These are phyloP conservation scores for Vitis hybrid DNA, from an alignment of 177 flowering plant species.

Conservation along the genomic window DNA sequence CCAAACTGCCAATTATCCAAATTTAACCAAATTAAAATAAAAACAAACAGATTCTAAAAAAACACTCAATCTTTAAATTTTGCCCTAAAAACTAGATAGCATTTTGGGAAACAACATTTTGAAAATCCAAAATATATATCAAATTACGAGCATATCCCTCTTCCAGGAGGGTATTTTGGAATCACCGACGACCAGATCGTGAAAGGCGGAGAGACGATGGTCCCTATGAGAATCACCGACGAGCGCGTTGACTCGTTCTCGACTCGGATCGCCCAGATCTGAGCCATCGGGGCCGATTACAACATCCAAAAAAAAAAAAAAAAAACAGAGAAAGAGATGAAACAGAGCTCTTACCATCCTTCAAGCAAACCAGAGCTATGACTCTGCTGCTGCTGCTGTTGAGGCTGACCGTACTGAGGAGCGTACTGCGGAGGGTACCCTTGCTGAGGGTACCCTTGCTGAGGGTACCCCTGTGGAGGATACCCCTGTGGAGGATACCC, in stretches of 20 bases:
- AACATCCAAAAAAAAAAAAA: not conserved
- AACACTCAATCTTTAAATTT: not conserved
- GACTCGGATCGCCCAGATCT: not conserved
- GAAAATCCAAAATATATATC: too few species aligned
- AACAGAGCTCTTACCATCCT: slow-evolving; percentile 57
- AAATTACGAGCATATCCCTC: too few species aligned
- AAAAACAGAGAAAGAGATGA: slow-evolving; percentile 15
- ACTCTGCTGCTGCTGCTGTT: slow-evolving; percentile 29
- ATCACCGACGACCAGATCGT: too few species aligned
- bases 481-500: slow-evolving; percentile 46
- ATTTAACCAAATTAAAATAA: slow-evolving; percentile 1
- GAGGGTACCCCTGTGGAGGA: slow-evolving; percentile 50
- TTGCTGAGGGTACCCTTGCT: slow-evolving; percentile 47
- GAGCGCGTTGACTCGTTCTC: not conserved
- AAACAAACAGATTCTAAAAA: not conserved
- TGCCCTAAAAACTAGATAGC: slow-evolving; percentile 7
- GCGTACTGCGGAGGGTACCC: slow-evolving; percentile 53
- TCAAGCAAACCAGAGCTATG: slow-evolving; percentile 39
- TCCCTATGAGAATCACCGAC: not conserved
- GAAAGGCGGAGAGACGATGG: too few species aligned
- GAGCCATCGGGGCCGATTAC: not conserved
- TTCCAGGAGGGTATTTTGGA: too few species aligned
- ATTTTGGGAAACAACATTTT: not conserved
- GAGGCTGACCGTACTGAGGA: slow-evolving; percentile 54
- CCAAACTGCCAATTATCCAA: slow-evolving; percentile 37